Evolutionary conservation across 2,329 filamentous ascomycete species (phyloP), one percentile per base, ranked within the genome.

Genomic region (Penicillium sp.): DNA sequence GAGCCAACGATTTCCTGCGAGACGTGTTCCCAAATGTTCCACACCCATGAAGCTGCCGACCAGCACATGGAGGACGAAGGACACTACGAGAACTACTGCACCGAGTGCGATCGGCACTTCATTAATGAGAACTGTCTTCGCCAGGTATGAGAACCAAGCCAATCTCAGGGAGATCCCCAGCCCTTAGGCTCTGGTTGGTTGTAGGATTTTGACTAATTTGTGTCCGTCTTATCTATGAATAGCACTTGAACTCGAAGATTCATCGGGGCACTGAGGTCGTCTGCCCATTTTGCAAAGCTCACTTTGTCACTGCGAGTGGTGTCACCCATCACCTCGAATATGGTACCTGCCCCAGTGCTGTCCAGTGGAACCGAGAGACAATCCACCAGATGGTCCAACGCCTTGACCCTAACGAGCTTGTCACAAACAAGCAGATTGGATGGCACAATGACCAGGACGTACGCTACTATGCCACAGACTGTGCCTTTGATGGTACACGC

Each of bases 251-350:
- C 29, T 86, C 83, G 0, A 72, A 71, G 4, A 64, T 70, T 50
- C 85, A 88, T 63, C 73, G 73, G 1, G 79, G 80, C 56, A 57
- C 50, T 0, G 68, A 69, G 2, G 67, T 86, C 9, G 0, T 45
- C 0, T 89, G 86, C 50, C 85, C 82, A 0, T 87, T 84, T 63
- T 89, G 86, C 71, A 67, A 74, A 31, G 58, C 43, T 2, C 29
- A 9, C 4, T 83, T 77, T 59, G 71, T 77, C 12, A 80, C 80
- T 0, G 84, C 84, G 2, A 82, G 80, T 1, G 85, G 84, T 2
- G 62, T 87, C 7, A 67, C 74, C 66, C 83, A 88, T 59, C 69
- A 29, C 9, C 1, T 88, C 1, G 86, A 89, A 62, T 70, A 64
- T 0, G 81, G 81, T 23, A 68, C 75, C 0, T 89, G 86, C 51